Evolutionary conservation across 768 basidiomycete genomes (phyloP).

Genomic region (Dacryopinax primogenitus): DNA sequence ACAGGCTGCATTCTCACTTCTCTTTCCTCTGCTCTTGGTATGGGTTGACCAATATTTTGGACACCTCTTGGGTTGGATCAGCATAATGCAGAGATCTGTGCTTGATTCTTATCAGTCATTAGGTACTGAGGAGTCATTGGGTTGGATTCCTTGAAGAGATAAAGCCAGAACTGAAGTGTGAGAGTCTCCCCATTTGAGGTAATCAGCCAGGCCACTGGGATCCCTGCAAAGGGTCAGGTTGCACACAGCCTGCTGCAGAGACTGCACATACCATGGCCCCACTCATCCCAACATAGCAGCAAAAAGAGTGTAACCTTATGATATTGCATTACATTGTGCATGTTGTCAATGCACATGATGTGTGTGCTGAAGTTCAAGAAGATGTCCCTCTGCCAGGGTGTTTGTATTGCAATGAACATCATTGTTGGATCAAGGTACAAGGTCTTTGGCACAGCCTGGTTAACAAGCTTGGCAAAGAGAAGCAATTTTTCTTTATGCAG

Average conservation of each 20-base stretch:
- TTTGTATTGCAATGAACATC: conserved; percentile 3
- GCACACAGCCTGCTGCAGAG: neutral
- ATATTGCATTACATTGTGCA: neutral
- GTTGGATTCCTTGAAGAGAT: neutral
- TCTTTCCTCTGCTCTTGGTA: too few species aligned
- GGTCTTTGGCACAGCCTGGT: neutral
- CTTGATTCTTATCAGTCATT: neutral
- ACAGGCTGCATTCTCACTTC: too few species aligned
- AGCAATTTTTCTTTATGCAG: neutral
- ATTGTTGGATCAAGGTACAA: neutral
- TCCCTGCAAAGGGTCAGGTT: neutral
- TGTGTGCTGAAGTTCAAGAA: neutral
- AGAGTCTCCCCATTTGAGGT: neutral
- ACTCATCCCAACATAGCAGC: neutral
- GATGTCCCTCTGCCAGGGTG: neutral
- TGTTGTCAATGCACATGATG: neutral
- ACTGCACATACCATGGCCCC: neutral
- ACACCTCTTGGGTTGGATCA: neutral
- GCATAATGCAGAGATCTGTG: neutral
- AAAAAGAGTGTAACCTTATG: neutral
- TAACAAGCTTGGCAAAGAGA: neutral
- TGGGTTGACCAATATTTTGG: too few species aligned
- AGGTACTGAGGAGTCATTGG: neutral
- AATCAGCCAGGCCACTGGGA: neutral
- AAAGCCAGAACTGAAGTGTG: neutral